These are phyloP conservation scores for Aspergillus fischeri DNA, from an alignment of 2,329 filamentous ascomycete genomes.

Conservation along the genomic window DNA sequence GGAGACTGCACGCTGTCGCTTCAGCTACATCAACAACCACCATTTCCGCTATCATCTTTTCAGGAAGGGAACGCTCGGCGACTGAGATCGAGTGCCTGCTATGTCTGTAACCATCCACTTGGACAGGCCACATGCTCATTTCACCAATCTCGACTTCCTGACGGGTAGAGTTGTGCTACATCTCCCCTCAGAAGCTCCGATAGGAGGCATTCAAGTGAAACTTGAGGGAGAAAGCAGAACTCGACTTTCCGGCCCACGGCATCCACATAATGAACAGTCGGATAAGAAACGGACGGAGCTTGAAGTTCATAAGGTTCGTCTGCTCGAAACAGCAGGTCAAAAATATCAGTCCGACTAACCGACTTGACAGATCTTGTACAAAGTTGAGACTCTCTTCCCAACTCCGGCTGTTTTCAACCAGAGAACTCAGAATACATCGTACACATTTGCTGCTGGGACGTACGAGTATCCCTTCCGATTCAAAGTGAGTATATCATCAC, in stretches of 20 bases:
- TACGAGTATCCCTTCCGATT: constrained; percentile 49
- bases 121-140: constrained; percentile 40
- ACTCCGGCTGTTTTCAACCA: constrained; percentile 39
- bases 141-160: constrained; percentile 48
- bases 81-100: constrained; percentile 15
- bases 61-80: not conserved
- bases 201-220: constrained; percentile 46
- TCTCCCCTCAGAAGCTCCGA: constrained; percentile 39
- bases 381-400: constrained; percentile 45
- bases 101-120: constrained; percentile 47
- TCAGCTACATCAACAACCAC: not conserved
- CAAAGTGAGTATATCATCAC: constrained; percentile 33
- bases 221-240: constrained; percentile 48
- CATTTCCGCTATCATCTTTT: not conserved
- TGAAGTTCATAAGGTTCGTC: constrained; percentile 46
- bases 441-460: constrained; percentile 43
- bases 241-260: constrained; percentile 37
- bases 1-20: not conserved
- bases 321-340: not conserved
- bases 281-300: constrained; percentile 47
- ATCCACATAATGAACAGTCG: constrained; percentile 38
- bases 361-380: constrained; percentile 44
- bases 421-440: constrained; percentile 32
- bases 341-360: constrained; percentile 4
- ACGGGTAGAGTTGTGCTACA: constrained; percentile 43